phyloP scores from a whole-genome alignment of 108 stramenopile species.

The Stephanodiscus triporus region DNA sequence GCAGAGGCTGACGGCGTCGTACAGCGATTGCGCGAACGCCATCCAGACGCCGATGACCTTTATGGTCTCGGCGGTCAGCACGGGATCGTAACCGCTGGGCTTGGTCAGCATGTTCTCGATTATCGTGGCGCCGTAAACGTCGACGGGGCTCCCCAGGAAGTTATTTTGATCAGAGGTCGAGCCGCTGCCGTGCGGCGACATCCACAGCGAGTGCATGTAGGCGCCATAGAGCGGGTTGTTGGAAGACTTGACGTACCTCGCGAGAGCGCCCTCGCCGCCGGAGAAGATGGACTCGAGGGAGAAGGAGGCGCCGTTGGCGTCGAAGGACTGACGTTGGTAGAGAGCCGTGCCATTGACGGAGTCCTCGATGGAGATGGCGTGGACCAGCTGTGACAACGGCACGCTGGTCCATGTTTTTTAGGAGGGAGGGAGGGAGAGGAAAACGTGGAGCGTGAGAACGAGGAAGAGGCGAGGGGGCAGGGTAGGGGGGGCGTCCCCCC shows the following conservation, averaged over 20 bases:
- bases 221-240: slow-evolving; percentile 35
- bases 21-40: slow-evolving; percentile 63
- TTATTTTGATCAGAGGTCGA: too few species aligned
- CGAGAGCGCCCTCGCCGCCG: neutral
- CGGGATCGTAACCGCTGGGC: slow-evolving; percentile 26
- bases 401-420: too few species aligned
- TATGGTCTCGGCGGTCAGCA: slow-evolving; percentile 35
- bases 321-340: too few species aligned
- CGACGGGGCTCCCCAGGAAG: too few species aligned
- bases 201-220: slow-evolving; percentile 34
- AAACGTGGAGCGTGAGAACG: too few species aligned
- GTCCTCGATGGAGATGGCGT: slow-evolving; percentile 28
- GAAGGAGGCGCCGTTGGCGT: slow-evolving; percentile 9
- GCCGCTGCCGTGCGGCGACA: slow-evolving; percentile 26
- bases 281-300: slow-evolving; percentile 20
- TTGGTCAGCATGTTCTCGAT: slow-evolving; percentile 39
- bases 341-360: slow-evolving; percentile 1
- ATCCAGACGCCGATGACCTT: slow-evolving; percentile 73
- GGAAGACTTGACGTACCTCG: neutral
- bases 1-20: slow-evolving; percentile 58
- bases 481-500: too few species aligned
- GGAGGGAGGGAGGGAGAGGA: too few species aligned
- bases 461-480: too few species aligned
- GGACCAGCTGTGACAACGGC: slow-evolving; percentile 2
- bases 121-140: slow-evolving; percentile 40